These are phyloP conservation scores for Podaxis sp. DNA, from an alignment of 768 basidiomycete species.

Conservation along the genomic window DNA sequence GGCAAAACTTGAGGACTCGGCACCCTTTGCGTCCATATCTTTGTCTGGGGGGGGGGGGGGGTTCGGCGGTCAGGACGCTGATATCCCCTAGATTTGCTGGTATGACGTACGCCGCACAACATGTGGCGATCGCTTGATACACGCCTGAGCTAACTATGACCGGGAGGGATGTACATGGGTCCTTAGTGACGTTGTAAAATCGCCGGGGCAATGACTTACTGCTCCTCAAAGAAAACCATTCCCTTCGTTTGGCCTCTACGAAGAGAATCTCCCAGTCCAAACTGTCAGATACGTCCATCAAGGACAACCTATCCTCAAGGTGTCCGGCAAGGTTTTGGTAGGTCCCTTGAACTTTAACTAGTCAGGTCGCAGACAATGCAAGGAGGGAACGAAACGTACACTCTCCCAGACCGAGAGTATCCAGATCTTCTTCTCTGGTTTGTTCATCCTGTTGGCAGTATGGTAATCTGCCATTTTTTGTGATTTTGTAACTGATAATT, in stretches of 20 bases:
- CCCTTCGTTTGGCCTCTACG: not conserved
- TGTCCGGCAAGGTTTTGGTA: not conserved
- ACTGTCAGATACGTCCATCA: not conserved
- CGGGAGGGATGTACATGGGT: not conserved
- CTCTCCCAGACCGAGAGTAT: not conserved
- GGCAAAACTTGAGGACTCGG: not conserved
- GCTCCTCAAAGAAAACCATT: not conserved
- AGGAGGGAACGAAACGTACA: not conserved
- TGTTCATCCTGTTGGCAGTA: not conserved
- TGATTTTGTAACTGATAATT: not conserved
- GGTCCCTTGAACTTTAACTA: not conserved
- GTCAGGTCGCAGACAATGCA: not conserved
- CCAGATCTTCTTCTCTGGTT: not conserved
- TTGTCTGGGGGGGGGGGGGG: not conserved
- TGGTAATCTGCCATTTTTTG: not conserved
- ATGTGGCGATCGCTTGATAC: not conserved
- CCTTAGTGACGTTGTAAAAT: not conserved
- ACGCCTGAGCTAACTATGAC: not conserved
- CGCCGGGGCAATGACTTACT: not conserved
- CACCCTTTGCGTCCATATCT: not conserved
- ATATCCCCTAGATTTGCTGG: not conserved
- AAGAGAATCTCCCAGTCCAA: not conserved
- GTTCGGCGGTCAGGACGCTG: not conserved
- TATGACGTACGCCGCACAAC: not conserved
- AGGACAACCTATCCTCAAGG: not conserved